Evolutionary conservation across 805 yeast species (phyloP).

Genomic region (Starmerella vaccinii): DNA sequence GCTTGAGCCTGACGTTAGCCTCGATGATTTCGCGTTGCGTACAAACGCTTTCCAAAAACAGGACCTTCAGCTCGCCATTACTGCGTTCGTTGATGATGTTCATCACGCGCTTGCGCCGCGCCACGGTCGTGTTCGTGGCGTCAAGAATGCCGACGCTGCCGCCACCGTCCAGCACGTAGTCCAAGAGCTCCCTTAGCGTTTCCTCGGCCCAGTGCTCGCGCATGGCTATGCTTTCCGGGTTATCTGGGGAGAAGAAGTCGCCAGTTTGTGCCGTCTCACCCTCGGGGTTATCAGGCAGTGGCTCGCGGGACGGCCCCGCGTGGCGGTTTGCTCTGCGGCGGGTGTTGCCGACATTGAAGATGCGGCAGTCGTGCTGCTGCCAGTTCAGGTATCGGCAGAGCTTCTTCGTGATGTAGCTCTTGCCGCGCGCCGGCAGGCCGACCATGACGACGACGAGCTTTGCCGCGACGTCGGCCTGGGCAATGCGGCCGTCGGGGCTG

Average conservation of each 20-base stretch:
- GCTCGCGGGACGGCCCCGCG: slow-evolving; percentile 60
- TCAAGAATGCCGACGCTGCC: slow-evolving; percentile 93
- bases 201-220: slow-evolving; percentile 96
- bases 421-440: slow-evolving; percentile 41
- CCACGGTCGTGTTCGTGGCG: slow-evolving; percentile 79
- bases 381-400: slow-evolving; percentile 83
- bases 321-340: slow-evolving; percentile 57
- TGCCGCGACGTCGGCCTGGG: slow-evolving; percentile 56
- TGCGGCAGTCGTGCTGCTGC: slow-evolving; percentile 82
- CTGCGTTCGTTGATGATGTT: slow-evolving; percentile 33
- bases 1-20: slow-evolving; percentile 70
- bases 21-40: slow-evolving; percentile 70
- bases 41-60: slow-evolving; percentile 80
- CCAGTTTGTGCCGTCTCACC: slow-evolving; percentile 49
- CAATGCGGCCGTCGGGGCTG: slow-evolving; percentile 52
- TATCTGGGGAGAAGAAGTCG: slow-evolving; percentile 74
- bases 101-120: slow-evolving; percentile 56
- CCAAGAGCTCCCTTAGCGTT: slow-evolving; percentile 72
- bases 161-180: slow-evolving; percentile 65
- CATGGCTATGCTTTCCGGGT: slow-evolving; percentile 48
- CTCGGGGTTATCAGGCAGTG: slow-evolving; percentile 31
- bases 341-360: slow-evolving; percentile 93
- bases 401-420: slow-evolving; percentile 85
- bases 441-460: slow-evolving; percentile 92
- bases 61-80: slow-evolving; percentile 49